Base-by-base conservation (phyloP, 1,139 yeast genomes). In the Suhomyces bolitotheri region DNA sequence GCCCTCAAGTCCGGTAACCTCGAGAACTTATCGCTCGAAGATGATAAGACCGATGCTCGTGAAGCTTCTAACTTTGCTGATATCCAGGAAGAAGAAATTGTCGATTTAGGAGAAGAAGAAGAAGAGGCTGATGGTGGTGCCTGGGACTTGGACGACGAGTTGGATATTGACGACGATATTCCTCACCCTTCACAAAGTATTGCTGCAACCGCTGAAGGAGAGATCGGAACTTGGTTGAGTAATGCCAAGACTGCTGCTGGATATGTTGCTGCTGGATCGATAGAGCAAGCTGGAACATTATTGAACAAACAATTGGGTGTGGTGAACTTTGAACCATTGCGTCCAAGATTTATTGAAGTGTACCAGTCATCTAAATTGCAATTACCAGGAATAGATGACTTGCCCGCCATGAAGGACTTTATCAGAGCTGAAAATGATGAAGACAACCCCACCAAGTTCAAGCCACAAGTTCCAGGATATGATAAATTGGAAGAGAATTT, bases 221-320 rank as follows among this genome's bases (percentile, higher is more conserved):
- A 92, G 60, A 62, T 82, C 25, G 83, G 83, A 4, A 63, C 66
- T 46, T 94, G 99, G 98, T 76, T 86, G 26, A 83, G 92, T 47
- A 87, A 85, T 62, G 87, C 97, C 11, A 86, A 84, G 45, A 76
- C 92, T 34, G 89, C 97, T 4, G 97, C 96, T 24, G 89, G 87
- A 24, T 88, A 88, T 51, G 89, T 85, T 53, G 97, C 98, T 2
- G 90, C 97, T 2, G 99, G 99, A 49, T 87, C 95, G 5, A 89
- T 90, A 58, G 97, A 90, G 46, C 87, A 92, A 44, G 98, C 98
- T 29, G 94, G 97, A 24, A 92, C 88, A 50, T 76, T 94, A 55
- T 75, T 94, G 53, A 79, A 84, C 64, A 84, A 94, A 53, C 98
- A 94, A 63, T 73, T 84, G 35, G 98, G 97, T 49, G 77, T 87